Evolutionary conservation across 1,284 basidiomycete species (phyloP).

Genomic region (Heliocybe sulcata): DNA sequence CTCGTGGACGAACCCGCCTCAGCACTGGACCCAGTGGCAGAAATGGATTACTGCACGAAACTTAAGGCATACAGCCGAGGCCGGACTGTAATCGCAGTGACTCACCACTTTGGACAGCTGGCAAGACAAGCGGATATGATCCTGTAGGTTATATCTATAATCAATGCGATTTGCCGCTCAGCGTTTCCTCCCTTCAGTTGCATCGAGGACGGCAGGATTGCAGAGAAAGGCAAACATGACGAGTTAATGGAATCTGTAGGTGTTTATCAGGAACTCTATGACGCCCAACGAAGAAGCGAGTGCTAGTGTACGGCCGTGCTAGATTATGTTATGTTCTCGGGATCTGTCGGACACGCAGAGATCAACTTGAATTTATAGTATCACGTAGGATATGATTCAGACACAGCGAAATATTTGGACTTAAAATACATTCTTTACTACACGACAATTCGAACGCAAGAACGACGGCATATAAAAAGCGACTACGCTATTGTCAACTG

Average conservation of each 20-base stretch:
- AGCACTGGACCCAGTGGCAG: conserved; percentile 28
- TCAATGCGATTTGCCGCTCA: background rate
- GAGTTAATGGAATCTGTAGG: conserved; percentile 1
- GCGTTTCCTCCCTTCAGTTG: background rate
- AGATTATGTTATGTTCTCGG: too few species aligned
- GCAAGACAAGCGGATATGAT: conserved; percentile 31
- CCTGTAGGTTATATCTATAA: conserved; percentile 21
- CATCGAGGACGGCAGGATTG: conserved; percentile 2
- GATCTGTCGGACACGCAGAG: too few species aligned
- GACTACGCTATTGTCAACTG: background rate
- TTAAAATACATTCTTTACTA: background rate
- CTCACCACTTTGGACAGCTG: conserved; percentile 28
- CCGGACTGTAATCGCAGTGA: conserved; percentile 30
- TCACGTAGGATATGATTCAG: background rate
- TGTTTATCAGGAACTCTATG: conserved; percentile 1
- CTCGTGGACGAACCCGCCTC: conserved; percentile 33
- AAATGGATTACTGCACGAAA: conserved; percentile 24
- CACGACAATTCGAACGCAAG: background rate
- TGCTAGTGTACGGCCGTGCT: background rate
- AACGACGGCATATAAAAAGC: background rate
- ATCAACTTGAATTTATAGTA: background rate
- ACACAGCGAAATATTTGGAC: background rate
- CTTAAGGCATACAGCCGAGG: conserved; percentile 20
- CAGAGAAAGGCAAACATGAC: background rate
- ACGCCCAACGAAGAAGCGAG: background rate